Conservation (phyloP, 1,139 yeast genomes). For the Suzukiozyma palmioleophila region DNA sequence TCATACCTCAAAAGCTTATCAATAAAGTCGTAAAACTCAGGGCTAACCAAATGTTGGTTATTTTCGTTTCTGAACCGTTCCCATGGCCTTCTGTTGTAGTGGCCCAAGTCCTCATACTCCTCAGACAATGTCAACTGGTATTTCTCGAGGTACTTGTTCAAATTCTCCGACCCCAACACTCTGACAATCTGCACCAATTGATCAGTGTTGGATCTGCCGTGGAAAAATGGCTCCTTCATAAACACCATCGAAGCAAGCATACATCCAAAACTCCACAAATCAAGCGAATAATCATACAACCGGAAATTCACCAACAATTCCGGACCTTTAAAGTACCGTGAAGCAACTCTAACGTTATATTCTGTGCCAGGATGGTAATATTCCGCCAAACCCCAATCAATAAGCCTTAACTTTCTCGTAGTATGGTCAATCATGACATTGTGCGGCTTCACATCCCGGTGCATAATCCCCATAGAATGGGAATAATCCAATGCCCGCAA, state of each 20-base stretch:
- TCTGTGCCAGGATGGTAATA: conserved; percentile 94
- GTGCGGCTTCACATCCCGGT: conserved; percentile 97
- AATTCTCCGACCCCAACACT: conserved; percentile 86
- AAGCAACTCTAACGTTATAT: conserved; percentile 95
- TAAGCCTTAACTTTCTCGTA: conserved; percentile 64
- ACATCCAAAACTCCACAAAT: conserved; percentile 96
- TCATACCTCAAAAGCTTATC: conserved; percentile 84
- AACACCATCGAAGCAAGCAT: conserved; percentile 97
- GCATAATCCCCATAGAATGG: conserved; percentile 98
- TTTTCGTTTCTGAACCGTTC: conserved; percentile 67
- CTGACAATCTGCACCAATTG: conserved; percentile 93
- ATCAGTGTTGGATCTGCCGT: conserved; percentile 93
- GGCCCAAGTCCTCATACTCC: conserved; percentile 81
- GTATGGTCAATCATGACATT: conserved; percentile 97
- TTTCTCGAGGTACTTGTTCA: conserved; percentile 67
- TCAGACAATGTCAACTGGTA: conserved; percentile 73
- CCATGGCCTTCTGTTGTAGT: conserved; percentile 89
- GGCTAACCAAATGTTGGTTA: conserved; percentile 64
- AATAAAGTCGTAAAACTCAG: conserved; percentile 74
- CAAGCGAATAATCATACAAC: conserved; percentile 91
- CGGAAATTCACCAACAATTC: conserved; percentile 91
- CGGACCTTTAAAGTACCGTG: conserved; percentile 97
- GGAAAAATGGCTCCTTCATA: conserved; percentile 95
- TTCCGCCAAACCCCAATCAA: conserved; percentile 99
- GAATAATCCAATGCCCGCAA: conserved; percentile 88